Conservation (phyloP, 179 eudicot species). For the Pouteria campechiana region DNA sequence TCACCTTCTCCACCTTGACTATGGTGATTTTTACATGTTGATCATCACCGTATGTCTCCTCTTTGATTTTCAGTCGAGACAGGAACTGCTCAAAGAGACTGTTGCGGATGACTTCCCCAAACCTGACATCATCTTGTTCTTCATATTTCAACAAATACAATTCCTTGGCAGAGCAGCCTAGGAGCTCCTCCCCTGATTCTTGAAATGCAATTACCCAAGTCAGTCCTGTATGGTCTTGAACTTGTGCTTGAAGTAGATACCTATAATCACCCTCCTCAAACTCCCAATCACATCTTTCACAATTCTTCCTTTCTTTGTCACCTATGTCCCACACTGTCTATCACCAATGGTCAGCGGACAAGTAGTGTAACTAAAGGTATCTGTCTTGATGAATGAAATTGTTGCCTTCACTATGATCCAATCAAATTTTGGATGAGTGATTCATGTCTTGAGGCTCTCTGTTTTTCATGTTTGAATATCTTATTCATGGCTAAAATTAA, state of each 20-base stretch:
- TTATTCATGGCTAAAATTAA: no score
- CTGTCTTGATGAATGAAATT: constrained; percentile 62
- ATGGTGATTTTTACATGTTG: constrained; percentile 80
- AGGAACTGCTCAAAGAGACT: constrained; percentile 43
- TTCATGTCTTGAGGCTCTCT: no score
- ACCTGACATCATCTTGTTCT: constrained; percentile 41
- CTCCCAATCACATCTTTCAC: constrained; percentile 93
- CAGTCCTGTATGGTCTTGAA: constrained; percentile 84
- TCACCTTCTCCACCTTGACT: constrained; percentile 68
- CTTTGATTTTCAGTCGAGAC: constrained; percentile 76
- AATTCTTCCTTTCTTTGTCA: constrained; percentile 67
- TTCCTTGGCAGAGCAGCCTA: constrained; percentile 86
- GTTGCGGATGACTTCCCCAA: constrained; percentile 38
- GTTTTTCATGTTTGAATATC: no score
- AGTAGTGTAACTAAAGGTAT: constrained; percentile 83
- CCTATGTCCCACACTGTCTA: constrained; percentile 87
- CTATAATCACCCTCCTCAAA: constrained; percentile 96
- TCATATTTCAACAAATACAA: constrained; percentile 55
- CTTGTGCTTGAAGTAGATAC: constrained; percentile 86
- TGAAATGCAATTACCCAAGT: constrained; percentile 93
- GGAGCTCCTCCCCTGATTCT: constrained; percentile 80
- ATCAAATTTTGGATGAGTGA: no score
- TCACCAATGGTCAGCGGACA: constrained; percentile 92
- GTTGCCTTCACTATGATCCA: constrained; percentile 85
- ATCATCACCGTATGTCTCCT: constrained; percentile 87